Evolutionary conservation across 345 rosid species (phyloP), one percentile per base, ranked within the genome.

Genomic region (Salix arbutifolia): DNA sequence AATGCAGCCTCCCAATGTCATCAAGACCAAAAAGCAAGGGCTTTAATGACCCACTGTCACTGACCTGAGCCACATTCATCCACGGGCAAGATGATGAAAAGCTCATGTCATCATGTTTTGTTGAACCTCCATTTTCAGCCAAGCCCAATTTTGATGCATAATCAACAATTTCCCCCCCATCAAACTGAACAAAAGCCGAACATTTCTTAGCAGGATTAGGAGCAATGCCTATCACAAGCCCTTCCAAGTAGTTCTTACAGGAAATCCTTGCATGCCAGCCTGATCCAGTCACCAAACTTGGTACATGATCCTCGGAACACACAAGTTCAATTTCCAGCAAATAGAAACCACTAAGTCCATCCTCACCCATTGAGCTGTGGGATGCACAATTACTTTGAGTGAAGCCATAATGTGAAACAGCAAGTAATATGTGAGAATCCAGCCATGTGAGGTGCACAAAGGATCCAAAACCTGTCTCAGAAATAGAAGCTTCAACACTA

Each of bases 21-120:
- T 96, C 97, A 73, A 93, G 92, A 71, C 98, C 99, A 88, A 89
- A 90, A 80, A 85, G 80, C 82, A 92, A 78, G 70, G 91, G 90
- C 80, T 83, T 86, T 50, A 80, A 71, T 52, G 72, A 61, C 53
- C 85, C 85, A 74, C 75, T 71, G 53, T 60, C 83, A 87, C 74
- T 76, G 78, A 81, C 89, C n/a, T 77, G 83, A 78, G 86, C 90
- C 56, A 74, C 92, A 81, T 72, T 86, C 97, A 92, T 89, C 92
- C 88, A 85, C 75, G 90, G 94, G 83, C 94, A 93, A 79, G 92
- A 80, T 23, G 90, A 88, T 44, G 85, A 81, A 84, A 96, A 90
- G 79, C 79, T 72, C 53, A 77, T 11, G 70, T 72, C 82, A 81
- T 75, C 80, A 71, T 82, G 72, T 69, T 82, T 82, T 40, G 67